Base-by-base conservation (phyloP, 2,329 filamentous ascomycete genomes). In the Fusarium irregulare region DNA sequence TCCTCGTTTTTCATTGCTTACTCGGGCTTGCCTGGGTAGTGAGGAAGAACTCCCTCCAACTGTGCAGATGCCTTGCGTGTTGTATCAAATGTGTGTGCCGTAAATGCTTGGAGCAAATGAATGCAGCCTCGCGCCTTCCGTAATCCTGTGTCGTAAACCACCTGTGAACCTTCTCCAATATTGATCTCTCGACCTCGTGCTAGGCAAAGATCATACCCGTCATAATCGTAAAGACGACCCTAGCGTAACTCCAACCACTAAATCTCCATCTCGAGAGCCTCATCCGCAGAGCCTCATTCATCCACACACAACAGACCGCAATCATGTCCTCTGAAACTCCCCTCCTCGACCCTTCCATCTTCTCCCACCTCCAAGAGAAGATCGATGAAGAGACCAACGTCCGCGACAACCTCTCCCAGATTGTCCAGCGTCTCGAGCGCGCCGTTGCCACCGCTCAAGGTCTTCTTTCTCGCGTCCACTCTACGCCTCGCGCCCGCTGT, bases 311-410 rank as follows among this genome's bases (percentile, higher is more conserved):
- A 27, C 13, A 41, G 59, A 34, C 48, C 48, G 20, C 45, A 64
- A 72, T 48, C 62, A 81, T 80, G 79, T 73, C 78, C 59, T 66
- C 75, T 50, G 75, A 78, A 13, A 76, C 77, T 11, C 74, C 74
- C 49, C 80, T 83, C 30, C 79, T 96, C 76, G 91, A 97, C 79
- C 91, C 93, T 64, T 86, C 88, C 71, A 93, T 98, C 79, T 98
- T 98, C 81, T 89, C 94, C 77, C 88, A 92, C 74, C 90, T 99
- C 66, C 95, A 98, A 81, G 84, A 87, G 63, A 94, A 94, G 80
- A 93, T 98, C 75, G 96, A 98, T 74, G 91, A 97, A 80, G 96
- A 98, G 78, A 87, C 89, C 11, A 85, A 87, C 57, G 90, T 97
- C 57, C 90, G 93, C 76, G 95, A 98, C 83, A 89, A 93, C 76